These are phyloP conservation scores for Boletus eberwhitei DNA, from an alignment of 768 basidiomycete genomes.

Conservation along the genomic window DNA sequence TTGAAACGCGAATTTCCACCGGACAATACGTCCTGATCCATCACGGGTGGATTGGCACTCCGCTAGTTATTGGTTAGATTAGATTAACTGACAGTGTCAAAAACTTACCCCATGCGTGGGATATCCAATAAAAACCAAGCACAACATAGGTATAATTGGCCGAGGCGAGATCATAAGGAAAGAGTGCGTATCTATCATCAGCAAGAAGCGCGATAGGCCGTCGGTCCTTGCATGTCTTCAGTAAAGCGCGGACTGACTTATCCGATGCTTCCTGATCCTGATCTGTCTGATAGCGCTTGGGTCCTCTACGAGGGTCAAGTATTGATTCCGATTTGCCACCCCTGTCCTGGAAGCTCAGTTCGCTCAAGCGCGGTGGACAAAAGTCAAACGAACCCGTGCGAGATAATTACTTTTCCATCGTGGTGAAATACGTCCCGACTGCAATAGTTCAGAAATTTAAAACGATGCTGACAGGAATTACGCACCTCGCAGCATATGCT, in stretches of 20 bases:
- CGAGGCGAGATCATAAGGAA: slow-evolving; percentile 64
- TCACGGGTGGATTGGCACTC: slow-evolving; percentile 57
- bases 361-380: background rate
- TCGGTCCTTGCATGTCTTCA: slow-evolving; percentile 50
- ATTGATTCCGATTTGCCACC: slow-evolving; percentile 68
- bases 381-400: slow-evolving; percentile 63
- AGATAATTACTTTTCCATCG: slow-evolving; percentile 69
- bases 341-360: slow-evolving; percentile 31
- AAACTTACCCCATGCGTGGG: slow-evolving; percentile 48
- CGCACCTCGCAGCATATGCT: slow-evolving; percentile 63
- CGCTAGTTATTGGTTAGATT: slow-evolving; percentile 35
- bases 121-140: slow-evolving; percentile 62
- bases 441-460: slow-evolving; percentile 10
- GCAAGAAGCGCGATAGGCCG: slow-evolving; percentile 68
- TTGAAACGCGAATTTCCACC: slow-evolving; percentile 82
- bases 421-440: slow-evolving; percentile 71
- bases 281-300: slow-evolving; percentile 40
- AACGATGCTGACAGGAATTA: slow-evolving; percentile 1
- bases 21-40: slow-evolving; percentile 51
- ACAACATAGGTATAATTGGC: slow-evolving; percentile 51
- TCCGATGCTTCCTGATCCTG: slow-evolving; percentile 68
- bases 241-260: slow-evolving; percentile 66
- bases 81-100: background rate
- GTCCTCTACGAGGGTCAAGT: slow-evolving; percentile 39
- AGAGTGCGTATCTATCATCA: slow-evolving; percentile 69